Evolutionary conservation across 495 filamentous ascomycete species (phyloP), one percentile per base, ranked within the genome.

Genomic region (Neurospora africana): DNA sequence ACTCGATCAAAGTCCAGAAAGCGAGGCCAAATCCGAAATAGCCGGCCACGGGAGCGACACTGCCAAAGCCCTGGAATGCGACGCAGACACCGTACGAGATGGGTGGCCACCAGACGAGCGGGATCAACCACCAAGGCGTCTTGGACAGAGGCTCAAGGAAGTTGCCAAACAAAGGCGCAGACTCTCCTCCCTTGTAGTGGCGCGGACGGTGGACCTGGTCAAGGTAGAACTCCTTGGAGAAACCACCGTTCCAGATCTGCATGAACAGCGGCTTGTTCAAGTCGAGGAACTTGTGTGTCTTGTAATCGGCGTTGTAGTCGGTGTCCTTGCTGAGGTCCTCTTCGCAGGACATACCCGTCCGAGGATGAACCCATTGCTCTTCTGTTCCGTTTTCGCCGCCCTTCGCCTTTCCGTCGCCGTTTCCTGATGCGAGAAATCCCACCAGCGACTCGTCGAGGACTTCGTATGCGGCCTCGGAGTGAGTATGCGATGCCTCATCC

Each of bases 111-210:
- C 96, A 99, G 10, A 97, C 53, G 0, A 87, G 83, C 13, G 96
- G 96, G 17, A 98, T 86, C 61, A 95, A 78, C 88, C 90, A 98
- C 94, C 94, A 98, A 7, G 94, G 87, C 9, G 96, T 98, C 83
- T 94, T 92, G 80, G 91, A 93, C 35, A 99, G 83, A 8, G 96
- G 96, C 81, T 99, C 96, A 13, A 99, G 86, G 82, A 98, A 95
- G 82, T 99, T 99, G 53, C 96, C 96, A 81, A 99, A 99, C 37
- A 99, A 81, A 8, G 95, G 96, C 38, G 96, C 95, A 6, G 94
- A 97, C 72, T 89, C 89, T 47, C 95, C 95, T 69, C 93, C 93
- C 76, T 88, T 94, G 86, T 98, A 98, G 83, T 98, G 93, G 71
- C 95, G 89, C 33, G 95, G 95, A 67, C 95, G 89, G 79, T 99